Conservation (phyloP, 495 filamentous ascomycete species). For the Evansstolkia leycettana region DNA sequence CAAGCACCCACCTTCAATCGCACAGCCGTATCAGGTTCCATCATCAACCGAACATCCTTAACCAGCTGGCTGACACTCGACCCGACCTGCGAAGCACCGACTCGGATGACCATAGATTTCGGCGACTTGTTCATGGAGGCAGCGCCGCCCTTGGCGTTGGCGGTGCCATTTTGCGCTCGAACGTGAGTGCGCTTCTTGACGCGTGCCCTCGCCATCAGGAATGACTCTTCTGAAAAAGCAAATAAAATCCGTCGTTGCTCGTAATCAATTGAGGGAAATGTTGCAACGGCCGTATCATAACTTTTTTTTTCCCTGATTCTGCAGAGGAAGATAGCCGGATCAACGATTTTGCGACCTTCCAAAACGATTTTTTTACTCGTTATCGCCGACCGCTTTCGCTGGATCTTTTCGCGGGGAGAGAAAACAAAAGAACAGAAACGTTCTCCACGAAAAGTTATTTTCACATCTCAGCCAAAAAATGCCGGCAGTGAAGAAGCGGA, state of each 20-base stretch:
- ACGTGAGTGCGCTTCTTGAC: conserved; percentile 85
- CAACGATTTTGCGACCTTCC: conserved; percentile 25
- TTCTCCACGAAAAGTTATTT: too few relatives aligned
- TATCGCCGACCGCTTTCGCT: not conserved
- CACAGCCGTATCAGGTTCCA: conserved; percentile 89
- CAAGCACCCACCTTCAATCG: conserved; percentile 50
- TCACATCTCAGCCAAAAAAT: conserved; percentile 13
- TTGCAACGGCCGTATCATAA: conserved; percentile 3
- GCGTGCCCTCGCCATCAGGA: conserved; percentile 77
- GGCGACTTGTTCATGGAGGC: conserved; percentile 47
- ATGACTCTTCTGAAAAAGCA: conserved; percentile 8
- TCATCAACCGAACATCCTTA: conserved; percentile 79
- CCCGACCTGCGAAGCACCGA: conserved; percentile 88
- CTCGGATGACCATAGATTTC: conserved; percentile 97
- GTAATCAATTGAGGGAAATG: too few relatives aligned
- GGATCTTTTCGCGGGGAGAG: not conserved
- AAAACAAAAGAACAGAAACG: too few relatives aligned
- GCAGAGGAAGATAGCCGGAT: conserved; percentile 21
- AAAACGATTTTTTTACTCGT: conserved; percentile 15
- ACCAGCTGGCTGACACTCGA: conserved; percentile 85
- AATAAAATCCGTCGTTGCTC: too few relatives aligned
- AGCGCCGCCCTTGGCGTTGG: conserved; percentile 37
- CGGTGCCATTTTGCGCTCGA: conserved; percentile 49
- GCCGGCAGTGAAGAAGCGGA: conserved; percentile 27
- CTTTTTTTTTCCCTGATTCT: conserved; percentile 25